These are phyloP conservation scores for Pontederia crassipes DNA, from an alignment of 176 grass and related monocot species.

Conservation along the genomic window DNA sequence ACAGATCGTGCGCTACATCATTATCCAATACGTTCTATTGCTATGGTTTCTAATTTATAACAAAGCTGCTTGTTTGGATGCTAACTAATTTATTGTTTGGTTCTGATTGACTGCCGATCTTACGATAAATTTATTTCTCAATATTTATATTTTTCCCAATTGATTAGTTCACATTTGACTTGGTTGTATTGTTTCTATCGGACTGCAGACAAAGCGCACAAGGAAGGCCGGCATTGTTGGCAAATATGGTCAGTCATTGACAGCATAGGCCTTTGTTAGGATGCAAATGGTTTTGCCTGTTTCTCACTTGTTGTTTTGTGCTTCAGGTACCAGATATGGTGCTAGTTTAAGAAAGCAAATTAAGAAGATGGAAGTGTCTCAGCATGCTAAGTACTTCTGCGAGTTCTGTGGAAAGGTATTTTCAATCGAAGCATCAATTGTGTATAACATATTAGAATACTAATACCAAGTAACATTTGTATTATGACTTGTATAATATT, in stretches of 20 bases:
- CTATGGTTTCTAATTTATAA: too few relatives aligned
- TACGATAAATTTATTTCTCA: not conserved
- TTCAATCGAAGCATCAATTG: not conserved
- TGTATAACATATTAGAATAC: not conserved
- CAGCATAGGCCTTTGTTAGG: too few relatives aligned
- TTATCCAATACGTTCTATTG: too few relatives aligned
- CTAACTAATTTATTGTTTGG: too few relatives aligned
- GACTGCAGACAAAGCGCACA: constrained; percentile 10
- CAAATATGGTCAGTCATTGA: constrained; percentile 10
- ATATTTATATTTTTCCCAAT: not conserved
- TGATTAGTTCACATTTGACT: not conserved
- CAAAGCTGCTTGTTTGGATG: too few relatives aligned
- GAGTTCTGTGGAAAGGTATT: constrained; percentile 15
- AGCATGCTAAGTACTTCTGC: constrained; percentile 20
- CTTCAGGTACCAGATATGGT: constrained; percentile 15
- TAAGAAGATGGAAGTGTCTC: constrained; percentile 18
- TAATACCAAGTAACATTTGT: too few relatives aligned
- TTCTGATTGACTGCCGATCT: too few relatives aligned
- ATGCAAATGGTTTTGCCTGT: not conserved
- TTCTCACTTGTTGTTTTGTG: not conserved
- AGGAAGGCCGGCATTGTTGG: constrained; percentile 21
- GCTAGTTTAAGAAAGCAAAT: constrained; percentile 16
- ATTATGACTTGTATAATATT: not conserved
- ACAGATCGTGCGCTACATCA: too few relatives aligned
- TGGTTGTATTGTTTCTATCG: not conserved